Evolutionary conservation across 2,329 filamentous ascomycete species (phyloP), one percentile per base, ranked within the genome.

Genomic region (Ophiocordyceps australis): DNA sequence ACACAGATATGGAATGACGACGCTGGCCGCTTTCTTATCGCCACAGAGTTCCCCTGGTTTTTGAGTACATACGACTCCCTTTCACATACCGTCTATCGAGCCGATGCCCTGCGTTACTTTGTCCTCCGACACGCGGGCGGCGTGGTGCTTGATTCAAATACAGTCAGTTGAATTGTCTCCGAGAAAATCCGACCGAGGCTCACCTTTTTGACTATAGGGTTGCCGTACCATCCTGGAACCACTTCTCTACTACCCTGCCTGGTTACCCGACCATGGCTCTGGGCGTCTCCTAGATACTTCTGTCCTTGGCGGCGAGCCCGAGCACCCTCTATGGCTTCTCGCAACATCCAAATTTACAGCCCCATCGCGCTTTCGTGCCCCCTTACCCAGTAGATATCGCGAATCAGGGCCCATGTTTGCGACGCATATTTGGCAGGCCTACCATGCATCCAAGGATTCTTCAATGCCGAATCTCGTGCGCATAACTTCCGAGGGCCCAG

Each of bases 91-190:
- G 82, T 86, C 35, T 75, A 85, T 50, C 67, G 77, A 32, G 75
- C 78, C 29, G 79, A 86, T 42, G 61, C 76, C 5, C 77, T 86
- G 38, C 66, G 79, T 26, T 86, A 86, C 52, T 85, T 86, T 43
- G 61, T 83, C 13, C 59, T 89, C 17, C 62, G 72, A 27, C 68
- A 80, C 47, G 85, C 69, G 43, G 80, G 80, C 28, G 80, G 80
- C 21, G 72, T 82, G 29, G 86, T 86, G 48, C 71, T 86, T 37
- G 79, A 89, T 41, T 53, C 86, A 24, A 79, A 89, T 47, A n/a
- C n/a, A n/a, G n/a, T n/a, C n/a, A n/a, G n/a, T n/a, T n/a, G n/a
- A n/a, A n/a, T n/a, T n/a, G n/a, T n/a, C n/a, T n/a, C n/a, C n/a
- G n/a, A n/a, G n/a, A n/a, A n/a, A n/a, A n/a, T n/a, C n/a, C n/a